Evolutionary conservation across 192 early-diverging fungal genomes (phyloP).

Genomic region (Coemansia sp.): DNA sequence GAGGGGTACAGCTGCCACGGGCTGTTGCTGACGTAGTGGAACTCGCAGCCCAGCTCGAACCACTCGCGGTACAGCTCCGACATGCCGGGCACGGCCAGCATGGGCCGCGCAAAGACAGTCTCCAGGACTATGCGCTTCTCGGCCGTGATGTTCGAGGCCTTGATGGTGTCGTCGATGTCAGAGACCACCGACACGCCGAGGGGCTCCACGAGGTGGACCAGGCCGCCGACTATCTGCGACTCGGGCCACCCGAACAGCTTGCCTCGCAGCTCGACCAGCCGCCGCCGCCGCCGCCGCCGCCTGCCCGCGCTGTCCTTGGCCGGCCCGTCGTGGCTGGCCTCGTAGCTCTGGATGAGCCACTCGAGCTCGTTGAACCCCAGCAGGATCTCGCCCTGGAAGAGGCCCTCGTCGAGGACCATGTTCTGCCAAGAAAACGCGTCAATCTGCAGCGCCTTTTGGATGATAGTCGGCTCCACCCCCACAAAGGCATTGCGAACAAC

Average conservation of each 20-base stretch:
- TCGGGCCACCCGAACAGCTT: constrained; percentile 26
- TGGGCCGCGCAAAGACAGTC: constrained; percentile 50
- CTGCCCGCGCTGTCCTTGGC: background rate
- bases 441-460: constrained; percentile 45
- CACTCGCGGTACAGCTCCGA: constrained; percentile 65
- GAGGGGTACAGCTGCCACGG: constrained; percentile 80
- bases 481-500: constrained; percentile 12
- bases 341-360: constrained; percentile 48
- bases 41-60: constrained; percentile 60
- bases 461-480: constrained; percentile 25
- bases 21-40: constrained; percentile 87
- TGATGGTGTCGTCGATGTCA: constrained; percentile 92
- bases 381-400: constrained; percentile 49
- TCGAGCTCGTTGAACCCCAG: constrained; percentile 52
- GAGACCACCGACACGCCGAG: constrained; percentile 76
- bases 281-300: constrained; percentile 5
- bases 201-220: constrained; percentile 54
- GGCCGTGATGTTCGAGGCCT: constrained; percentile 68
- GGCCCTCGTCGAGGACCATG: constrained; percentile 37
- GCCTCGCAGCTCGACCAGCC: constrained; percentile 41
- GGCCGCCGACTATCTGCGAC: constrained; percentile 9
- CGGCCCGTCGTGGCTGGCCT: background rate
- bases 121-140: constrained; percentile 69
- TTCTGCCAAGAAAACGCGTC: constrained; percentile 50
- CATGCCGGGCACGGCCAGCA: constrained; percentile 76